Conservation (phyloP, 768 basidiomycete genomes). For the Saitozyma podzolica region DNA sequence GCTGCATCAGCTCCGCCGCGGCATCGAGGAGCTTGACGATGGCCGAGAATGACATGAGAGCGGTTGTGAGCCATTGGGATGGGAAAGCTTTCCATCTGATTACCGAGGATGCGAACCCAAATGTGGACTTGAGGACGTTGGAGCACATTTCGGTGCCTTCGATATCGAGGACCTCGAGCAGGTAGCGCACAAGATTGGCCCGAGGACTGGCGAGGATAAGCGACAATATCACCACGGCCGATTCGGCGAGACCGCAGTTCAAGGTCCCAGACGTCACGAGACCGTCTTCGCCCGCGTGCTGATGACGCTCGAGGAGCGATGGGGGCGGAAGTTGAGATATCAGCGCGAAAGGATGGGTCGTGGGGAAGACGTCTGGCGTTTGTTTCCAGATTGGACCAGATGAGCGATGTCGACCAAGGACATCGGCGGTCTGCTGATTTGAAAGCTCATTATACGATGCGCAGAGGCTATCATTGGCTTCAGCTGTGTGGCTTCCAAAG, state of each 20-base stretch:
- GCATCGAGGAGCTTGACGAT: constrained; percentile 85
- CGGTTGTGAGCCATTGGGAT: constrained; percentile 84
- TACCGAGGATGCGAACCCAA: constrained; percentile 77
- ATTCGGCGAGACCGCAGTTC: constrained; percentile 79
- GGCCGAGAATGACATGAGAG: constrained; percentile 81
- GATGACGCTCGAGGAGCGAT: constrained; percentile 52
- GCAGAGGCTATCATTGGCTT: constrained; percentile 61
- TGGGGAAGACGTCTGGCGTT: constrained; percentile 82
- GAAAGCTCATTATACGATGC: constrained; percentile 86
- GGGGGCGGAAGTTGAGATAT: constrained; percentile 59
- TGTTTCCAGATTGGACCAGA: constrained; percentile 57
- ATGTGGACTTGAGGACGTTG: constrained; percentile 69
- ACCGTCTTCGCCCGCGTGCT: constrained; percentile 56
- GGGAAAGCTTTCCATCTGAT: constrained; percentile 87
- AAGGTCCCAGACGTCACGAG: constrained; percentile 55
- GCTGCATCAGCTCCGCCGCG: constrained; percentile 71
- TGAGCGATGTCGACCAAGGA: constrained; percentile 61
- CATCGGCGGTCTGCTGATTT: constrained; percentile 64
- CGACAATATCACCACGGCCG: constrained; percentile 77
- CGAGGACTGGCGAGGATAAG: constrained; percentile 76
- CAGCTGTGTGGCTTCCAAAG: constrained; percentile 6
- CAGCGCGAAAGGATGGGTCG: constrained; percentile 89
- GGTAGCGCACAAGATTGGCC: constrained; percentile 72
- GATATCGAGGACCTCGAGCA: constrained; percentile 79
- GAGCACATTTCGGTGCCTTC: constrained; percentile 82